Conservation (phyloP, 176 grass and related monocot genomes). For the Cocos nucifera region DNA sequence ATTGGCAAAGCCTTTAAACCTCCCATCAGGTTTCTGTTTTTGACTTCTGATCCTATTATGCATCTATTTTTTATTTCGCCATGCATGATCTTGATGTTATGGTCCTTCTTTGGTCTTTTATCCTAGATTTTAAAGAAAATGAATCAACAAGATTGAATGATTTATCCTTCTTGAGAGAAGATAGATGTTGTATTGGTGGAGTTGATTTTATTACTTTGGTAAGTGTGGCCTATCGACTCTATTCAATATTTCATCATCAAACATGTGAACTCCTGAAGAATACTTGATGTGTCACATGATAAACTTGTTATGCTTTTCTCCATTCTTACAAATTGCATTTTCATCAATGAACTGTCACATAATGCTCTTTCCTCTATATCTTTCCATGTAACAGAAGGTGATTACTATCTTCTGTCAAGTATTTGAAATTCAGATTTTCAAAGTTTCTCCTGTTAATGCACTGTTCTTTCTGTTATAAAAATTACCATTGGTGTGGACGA, state of each 20-base stretch:
- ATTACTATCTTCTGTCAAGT: no score
- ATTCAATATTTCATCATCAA: neutral
- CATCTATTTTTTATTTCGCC: constrained; percentile 6
- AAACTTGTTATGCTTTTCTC: no score
- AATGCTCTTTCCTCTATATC: no score
- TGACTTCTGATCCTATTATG: constrained; percentile 1
- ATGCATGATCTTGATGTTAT: neutral
- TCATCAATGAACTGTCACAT: no score
- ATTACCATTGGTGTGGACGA: no score
- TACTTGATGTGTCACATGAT: no score
- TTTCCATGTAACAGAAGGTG: no score
- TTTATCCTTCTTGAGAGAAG: constrained; percentile 21
- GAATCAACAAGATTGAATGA: constrained; percentile 14
- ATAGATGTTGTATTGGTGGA: constrained; percentile 56
- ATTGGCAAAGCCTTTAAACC: constrained; percentile 16
- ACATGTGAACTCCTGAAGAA: no score
- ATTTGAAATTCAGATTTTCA: no score
- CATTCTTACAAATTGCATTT: no score
- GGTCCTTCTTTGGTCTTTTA: constrained; percentile 9
- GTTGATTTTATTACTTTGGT: constrained; percentile 88
- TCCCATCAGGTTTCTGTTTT: constrained; percentile 20
- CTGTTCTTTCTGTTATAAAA: no score
- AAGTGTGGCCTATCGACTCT: constrained; percentile 1
- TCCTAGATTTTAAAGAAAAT: constrained; percentile 39
- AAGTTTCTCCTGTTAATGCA: no score